Evolutionary conservation across 2,329 filamentous ascomycete species (phyloP).

Genomic region (Albophoma yamanashiensis): DNA sequence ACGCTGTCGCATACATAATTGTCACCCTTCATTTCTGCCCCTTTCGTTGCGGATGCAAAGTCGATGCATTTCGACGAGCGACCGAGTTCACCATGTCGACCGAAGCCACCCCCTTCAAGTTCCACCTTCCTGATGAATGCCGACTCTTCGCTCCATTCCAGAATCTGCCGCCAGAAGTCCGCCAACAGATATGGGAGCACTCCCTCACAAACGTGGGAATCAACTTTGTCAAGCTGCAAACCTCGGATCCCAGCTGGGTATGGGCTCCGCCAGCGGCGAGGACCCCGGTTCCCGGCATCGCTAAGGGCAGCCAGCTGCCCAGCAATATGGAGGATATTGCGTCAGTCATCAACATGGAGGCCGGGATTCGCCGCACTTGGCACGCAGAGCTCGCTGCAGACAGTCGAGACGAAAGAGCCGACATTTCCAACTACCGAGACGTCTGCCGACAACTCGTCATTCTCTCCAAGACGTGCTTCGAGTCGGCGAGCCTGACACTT

Average conservation of each 20-base stretch:
- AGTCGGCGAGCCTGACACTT: constrained; percentile 12
- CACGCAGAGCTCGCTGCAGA: not conserved
- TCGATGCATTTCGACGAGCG: not conserved
- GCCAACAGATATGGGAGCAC: constrained; percentile 22
- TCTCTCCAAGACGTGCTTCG: constrained; percentile 15
- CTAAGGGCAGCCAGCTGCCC: not conserved
- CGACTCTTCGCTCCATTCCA: constrained; percentile 20
- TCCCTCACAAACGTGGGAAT: constrained; percentile 21
- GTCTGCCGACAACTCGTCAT: constrained; percentile 16
- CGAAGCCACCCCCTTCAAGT: constrained; percentile 12
- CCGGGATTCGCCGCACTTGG: not conserved
- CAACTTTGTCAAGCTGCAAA: constrained; percentile 21
- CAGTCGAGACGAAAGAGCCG: constrained; percentile 7
- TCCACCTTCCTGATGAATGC: constrained; percentile 18
- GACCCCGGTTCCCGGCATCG: not conserved
- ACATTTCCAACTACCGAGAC: constrained; percentile 20
- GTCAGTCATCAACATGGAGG: constrained; percentile 10
- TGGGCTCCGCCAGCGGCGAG: constrained; percentile 8
- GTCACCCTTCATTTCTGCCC: not conserved
- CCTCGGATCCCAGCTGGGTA: constrained; percentile 9
- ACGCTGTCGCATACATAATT: no score
- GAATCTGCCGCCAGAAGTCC: constrained; percentile 23
- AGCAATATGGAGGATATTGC: constrained; percentile 2
- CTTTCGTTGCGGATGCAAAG: not conserved
- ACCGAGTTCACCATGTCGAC: not conserved